Evolutionary conservation across 2,329 filamentous ascomycete species (phyloP).

Genomic region (Grosmannia serpens): DNA sequence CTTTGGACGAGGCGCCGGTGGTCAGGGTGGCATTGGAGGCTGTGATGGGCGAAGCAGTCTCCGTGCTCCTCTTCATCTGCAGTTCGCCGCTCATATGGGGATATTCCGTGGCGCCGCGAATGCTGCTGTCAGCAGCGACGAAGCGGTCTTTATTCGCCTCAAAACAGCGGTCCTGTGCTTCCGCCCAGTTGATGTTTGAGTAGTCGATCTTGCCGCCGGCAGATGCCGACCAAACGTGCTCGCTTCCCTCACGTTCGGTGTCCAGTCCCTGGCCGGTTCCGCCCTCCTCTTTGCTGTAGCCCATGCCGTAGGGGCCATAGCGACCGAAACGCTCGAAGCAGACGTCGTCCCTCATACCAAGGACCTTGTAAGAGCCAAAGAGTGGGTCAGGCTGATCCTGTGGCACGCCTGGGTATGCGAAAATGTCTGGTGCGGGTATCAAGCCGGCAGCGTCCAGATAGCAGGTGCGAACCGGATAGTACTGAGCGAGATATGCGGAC

Average conservation of each 20-base stretch:
- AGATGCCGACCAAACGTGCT: conserved; percentile 39
- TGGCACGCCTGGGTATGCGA: conserved; percentile 38
- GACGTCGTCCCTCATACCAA: conserved; percentile 65
- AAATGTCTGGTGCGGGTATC: conserved; percentile 48
- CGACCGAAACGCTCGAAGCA: conserved; percentile 84
- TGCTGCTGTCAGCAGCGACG: conserved; percentile 7
- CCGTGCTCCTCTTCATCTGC: conserved; percentile 9
- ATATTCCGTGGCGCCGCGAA: not conserved
- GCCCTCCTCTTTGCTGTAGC: conserved; percentile 64
- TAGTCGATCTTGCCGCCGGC: conserved; percentile 46
- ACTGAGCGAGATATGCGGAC: conserved; percentile 38
- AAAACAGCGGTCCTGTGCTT: conserved; percentile 41
- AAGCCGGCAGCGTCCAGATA: conserved; percentile 50
- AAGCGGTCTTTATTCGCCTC: conserved; percentile 54
- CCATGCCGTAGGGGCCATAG: conserved; percentile 73
- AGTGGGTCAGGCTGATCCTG: conserved; percentile 67
- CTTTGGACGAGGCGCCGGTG: not conserved
- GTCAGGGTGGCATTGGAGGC: not conserved
- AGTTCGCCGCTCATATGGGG: not conserved
- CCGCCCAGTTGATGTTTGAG: conserved; percentile 40
- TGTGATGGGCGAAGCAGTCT: not conserved
- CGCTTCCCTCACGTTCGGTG: conserved; percentile 56
- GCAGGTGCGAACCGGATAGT: conserved; percentile 46
- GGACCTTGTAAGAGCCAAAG: conserved; percentile 62
- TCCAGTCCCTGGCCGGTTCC: conserved; percentile 62